phyloP scores from a whole-genome alignment of 148 eudicot genomes.

The Rhododendron simsii region DNA sequence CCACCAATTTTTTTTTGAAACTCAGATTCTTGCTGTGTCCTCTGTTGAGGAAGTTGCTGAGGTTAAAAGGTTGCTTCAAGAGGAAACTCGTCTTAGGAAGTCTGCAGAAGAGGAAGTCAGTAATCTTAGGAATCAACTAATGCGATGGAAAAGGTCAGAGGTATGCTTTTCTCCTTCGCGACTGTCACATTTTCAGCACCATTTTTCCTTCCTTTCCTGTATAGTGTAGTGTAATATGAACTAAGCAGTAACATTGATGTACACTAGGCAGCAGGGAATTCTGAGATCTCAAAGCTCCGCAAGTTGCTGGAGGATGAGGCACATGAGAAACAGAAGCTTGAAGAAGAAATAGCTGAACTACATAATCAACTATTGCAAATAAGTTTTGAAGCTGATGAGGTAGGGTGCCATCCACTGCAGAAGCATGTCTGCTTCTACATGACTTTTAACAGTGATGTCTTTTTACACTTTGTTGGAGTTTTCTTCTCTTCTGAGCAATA shows the following conservation, averaged over 20 bases:
- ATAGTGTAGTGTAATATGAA: not conserved
- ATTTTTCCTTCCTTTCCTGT: not conserved
- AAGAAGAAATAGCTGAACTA: slow-evolving; percentile 67
- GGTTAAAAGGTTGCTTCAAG: slow-evolving; percentile 52
- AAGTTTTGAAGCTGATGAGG: slow-evolving; percentile 92
- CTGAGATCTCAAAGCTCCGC: slow-evolving; percentile 61
- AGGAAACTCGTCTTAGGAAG: slow-evolving; percentile 50
- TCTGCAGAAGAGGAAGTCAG: slow-evolving; percentile 64
- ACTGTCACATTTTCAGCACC: slow-evolving; percentile 14
- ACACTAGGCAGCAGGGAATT: slow-evolving; percentile 52
- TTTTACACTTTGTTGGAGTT: not conserved
- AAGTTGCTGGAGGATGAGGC: slow-evolving; percentile 68
- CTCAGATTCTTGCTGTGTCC: slow-evolving; percentile 25
- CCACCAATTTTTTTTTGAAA: not conserved
- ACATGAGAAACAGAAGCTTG: slow-evolving; percentile 61
- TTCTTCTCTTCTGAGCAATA: not conserved
- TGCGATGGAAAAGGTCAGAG: slow-evolving; percentile 56
- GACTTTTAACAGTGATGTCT: not conserved
- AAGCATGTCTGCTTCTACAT: not conserved
- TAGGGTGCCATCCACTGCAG: slow-evolving; percentile 18
- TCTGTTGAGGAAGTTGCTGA: slow-evolving; percentile 48
- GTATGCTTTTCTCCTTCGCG: slow-evolving; percentile 27
- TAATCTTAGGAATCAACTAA: slow-evolving; percentile 58
- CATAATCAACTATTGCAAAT: slow-evolving; percentile 72
- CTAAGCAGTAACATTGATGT: slow-evolving; percentile 7